Evolutionary conservation across 2,329 filamentous ascomycete genomes (phyloP).

Genomic region (Scleromitrula shiraiana): DNA sequence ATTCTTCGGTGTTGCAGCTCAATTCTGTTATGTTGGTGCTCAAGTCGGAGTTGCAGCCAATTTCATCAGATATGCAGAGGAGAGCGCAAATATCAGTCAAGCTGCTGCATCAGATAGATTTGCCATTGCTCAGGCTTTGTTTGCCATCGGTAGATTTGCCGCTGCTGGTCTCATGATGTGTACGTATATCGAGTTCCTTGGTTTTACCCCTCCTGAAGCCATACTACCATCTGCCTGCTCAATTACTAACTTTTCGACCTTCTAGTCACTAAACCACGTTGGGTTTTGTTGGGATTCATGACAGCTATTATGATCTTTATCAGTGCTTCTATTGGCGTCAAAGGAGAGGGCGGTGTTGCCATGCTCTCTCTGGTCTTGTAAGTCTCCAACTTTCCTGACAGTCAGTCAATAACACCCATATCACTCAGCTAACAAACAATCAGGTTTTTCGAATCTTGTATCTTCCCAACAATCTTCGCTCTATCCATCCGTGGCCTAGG

Average conservation of each 20-base stretch:
- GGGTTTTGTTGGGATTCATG: conserved; percentile 54
- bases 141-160: conserved; percentile 66
- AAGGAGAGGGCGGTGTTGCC: conserved; percentile 46
- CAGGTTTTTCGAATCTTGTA: conserved; percentile 63
- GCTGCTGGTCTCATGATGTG: conserved; percentile 51
- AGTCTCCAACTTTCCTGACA: background rate
- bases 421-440: background rate
- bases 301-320: conserved; percentile 52
- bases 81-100: conserved; percentile 34
- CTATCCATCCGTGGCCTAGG: conserved; percentile 74
- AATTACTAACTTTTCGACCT: too few species aligned
- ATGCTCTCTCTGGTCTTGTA: conserved; percentile 56
- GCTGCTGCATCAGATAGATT: conserved; percentile 55
- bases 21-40: conserved; percentile 68
- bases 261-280: conserved; percentile 59
- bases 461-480: conserved; percentile 77
- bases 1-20: conserved; percentile 63
- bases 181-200: too few species aligned
- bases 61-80: conserved; percentile 10
- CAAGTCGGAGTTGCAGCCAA: conserved; percentile 17
- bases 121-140: conserved; percentile 63
- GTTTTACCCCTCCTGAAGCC: too few species aligned
- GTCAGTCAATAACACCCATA: too few species aligned
- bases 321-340: conserved; percentile 32
- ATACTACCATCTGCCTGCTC: too few species aligned